Conservation (phyloP, 192 early-diverging fungal genomes). For the Coemansia sp. region DNA sequence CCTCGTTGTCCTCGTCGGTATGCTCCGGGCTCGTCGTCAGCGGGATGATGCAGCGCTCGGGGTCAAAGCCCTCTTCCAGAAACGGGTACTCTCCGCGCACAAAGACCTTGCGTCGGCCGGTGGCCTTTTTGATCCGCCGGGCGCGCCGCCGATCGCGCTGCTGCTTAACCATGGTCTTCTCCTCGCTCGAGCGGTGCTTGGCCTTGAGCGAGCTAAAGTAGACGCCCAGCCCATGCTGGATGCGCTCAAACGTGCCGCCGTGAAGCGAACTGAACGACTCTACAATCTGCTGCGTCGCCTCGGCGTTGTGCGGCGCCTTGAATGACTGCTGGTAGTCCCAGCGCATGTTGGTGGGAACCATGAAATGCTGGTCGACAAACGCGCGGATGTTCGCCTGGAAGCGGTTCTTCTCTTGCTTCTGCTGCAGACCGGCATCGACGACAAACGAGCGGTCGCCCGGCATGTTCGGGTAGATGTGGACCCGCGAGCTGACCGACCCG, state of each 20-base stretch:
- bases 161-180: conserved; percentile 53
- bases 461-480: conserved; percentile 1
- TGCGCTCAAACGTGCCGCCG: conserved; percentile 38
- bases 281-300: conserved; percentile 40
- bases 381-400: conserved; percentile 52
- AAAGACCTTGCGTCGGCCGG: conserved; percentile 39
- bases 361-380: conserved; percentile 50
- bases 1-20: conserved; percentile 50
- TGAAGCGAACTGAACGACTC: conserved; percentile 29
- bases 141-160: conserved; percentile 50
- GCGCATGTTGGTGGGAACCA: conserved; percentile 9
- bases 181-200: conserved; percentile 48
- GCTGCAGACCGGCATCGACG: conserved; percentile 10
- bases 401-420: conserved; percentile 49
- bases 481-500: neutral
- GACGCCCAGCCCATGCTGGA: conserved; percentile 51
- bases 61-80: conserved; percentile 31
- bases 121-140: conserved; percentile 44
- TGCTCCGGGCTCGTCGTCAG: conserved; percentile 50
- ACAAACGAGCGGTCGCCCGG: conserved; percentile 10
- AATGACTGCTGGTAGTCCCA: conserved; percentile 56
- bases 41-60: conserved; percentile 34
- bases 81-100: conserved; percentile 34
- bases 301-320: conserved; percentile 50
- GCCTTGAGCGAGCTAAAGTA: conserved; percentile 54